Base-by-base conservation (phyloP, 2,329 filamentous ascomycete species). In the Emergomyces africanus region DNA sequence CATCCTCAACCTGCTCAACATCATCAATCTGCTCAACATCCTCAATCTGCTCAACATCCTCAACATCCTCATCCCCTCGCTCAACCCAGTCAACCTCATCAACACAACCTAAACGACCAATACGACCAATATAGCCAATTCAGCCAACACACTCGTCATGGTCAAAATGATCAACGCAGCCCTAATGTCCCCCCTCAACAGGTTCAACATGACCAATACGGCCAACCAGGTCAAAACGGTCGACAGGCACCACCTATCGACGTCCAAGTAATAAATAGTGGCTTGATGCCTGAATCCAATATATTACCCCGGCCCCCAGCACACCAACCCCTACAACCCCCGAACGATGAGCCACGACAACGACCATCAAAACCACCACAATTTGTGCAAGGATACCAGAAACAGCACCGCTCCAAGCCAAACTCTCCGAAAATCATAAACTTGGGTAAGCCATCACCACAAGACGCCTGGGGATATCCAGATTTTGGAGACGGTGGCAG, bases 401-500 rank as follows among this genome's bases (percentile, higher is more conserved):
- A 53, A 5, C 57, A 57, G n/a, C 37, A 56, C 18, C n/a, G 25
- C 35, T 54, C 14, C 30, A 30, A 25, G n/a, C 39, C 23, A 20
- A 9, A 12, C 15, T 55, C 37, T 2, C 60, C 61, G 1, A 60
- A 63, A 57, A 61, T 66, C 35, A 58, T 63, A 15, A 59, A 60
- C 23, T 46, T 59, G 10, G 57, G 61, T 25, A 63, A 57, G 30
- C 48, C 39, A 28, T 57, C 58, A 4, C 33, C 56, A 9, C 59
- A 61, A 5, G 46, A 64, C 14, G 58, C 56, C n/a, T 30, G 33
- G 33, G 48, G 57, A 14, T 39, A 62, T 42, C 48, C 54, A 14
- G 50, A 63, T n/a, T 67, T 58, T 62, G 56, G 60, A 44, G 64
- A 64, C 5, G 63, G 63, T 20, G 63, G 60, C 2, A 65, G 63